A percentile compares a stretch with the other conserved stretches of the same genome.
These are phyloP conservation scores for Rosa hybrid DNA, from an alignment of 331 rosid genomes.

Conservation along the genomic window DNA sequence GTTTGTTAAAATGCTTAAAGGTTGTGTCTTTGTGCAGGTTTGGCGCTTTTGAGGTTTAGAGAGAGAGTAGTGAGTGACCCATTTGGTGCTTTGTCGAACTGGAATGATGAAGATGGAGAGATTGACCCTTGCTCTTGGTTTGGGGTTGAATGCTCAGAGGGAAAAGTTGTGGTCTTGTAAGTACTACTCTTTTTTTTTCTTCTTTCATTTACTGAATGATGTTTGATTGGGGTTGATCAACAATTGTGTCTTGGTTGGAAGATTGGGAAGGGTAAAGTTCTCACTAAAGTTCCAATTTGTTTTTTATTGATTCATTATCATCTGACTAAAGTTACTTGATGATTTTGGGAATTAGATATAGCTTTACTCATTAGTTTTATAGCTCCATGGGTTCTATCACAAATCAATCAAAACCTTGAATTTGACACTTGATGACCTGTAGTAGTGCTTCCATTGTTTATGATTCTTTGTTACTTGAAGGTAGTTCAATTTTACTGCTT, in stretches of 20 bases:
- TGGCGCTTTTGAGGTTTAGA: slow-evolving; percentile 75
- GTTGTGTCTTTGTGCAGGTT: slow-evolving; percentile 52
- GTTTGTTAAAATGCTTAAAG: background rate
- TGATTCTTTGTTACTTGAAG: background rate
- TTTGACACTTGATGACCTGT: background rate
- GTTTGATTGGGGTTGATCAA: background rate
- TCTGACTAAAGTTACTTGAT: background rate
- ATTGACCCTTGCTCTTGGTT: slow-evolving; percentile 73
- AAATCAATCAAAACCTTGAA: slow-evolving; percentile 1
- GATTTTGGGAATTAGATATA: background rate
- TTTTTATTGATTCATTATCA: background rate
- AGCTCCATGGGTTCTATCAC: background rate
- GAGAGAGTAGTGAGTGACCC: slow-evolving; percentile 72
- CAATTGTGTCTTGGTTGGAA: slow-evolving; percentile 6
- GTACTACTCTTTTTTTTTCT: slow-evolving; percentile 31
- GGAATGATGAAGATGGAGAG: slow-evolving; percentile 64
- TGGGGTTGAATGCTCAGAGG: slow-evolving; percentile 81
- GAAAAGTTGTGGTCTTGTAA: slow-evolving; percentile 73
- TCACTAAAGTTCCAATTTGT: background rate
- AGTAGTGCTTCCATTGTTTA: background rate
- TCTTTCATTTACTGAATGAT: slow-evolving; percentile 1
- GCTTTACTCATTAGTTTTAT: background rate
- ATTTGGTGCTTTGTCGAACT: slow-evolving; percentile 67
- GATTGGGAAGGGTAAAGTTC: background rate
- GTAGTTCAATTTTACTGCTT: background rate